A percentile compares a stretch with the other conserved stretches of the same genome.
Conservation (phyloP, 768 basidiomycete species). For the Mrakia frigida region DNA sequence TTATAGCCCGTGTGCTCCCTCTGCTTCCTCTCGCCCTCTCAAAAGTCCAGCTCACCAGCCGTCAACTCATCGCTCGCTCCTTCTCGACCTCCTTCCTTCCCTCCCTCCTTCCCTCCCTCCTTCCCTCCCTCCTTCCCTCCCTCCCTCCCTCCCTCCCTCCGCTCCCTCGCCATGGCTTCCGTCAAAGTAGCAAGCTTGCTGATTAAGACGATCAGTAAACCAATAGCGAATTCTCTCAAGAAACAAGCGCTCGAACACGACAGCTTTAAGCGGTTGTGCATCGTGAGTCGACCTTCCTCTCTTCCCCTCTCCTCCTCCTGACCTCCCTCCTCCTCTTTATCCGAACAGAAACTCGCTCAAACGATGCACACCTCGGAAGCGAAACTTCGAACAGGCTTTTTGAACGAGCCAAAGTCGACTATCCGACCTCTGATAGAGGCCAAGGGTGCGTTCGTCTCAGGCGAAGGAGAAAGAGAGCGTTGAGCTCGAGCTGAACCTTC, state of each 20-base stretch:
- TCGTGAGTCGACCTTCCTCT: neutral
- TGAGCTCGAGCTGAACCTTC: neutral
- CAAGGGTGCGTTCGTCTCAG: constrained; percentile 49
- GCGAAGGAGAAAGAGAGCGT: neutral
- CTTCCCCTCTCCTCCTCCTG: neutral
- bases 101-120: neutral
- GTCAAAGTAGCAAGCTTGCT: constrained; percentile 27
- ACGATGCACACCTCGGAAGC: constrained; percentile 68
- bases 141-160: neutral
- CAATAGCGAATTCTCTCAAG: constrained; percentile 33
- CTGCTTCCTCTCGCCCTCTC: too few relatives aligned
- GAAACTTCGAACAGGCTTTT: constrained; percentile 64
- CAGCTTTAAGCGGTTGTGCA: constrained; percentile 25
- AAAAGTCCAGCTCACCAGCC: too few relatives aligned
- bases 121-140: neutral
- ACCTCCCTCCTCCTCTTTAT: neutral
- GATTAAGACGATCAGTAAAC: constrained; percentile 30
- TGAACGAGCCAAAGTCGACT: constrained; percentile 67
- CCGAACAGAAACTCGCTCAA: constrained; percentile 55
- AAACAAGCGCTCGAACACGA: constrained; percentile 29
- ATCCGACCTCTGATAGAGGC: constrained; percentile 73
- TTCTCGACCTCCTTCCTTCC: too few relatives aligned
- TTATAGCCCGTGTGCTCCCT: too few relatives aligned
- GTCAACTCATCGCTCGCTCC: too few relatives aligned
- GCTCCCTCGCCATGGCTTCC: constrained; percentile 13